phyloP scores from a whole-genome alignment of 352 stramenopile genomes.

The Globisporangium radiosum region DNA sequence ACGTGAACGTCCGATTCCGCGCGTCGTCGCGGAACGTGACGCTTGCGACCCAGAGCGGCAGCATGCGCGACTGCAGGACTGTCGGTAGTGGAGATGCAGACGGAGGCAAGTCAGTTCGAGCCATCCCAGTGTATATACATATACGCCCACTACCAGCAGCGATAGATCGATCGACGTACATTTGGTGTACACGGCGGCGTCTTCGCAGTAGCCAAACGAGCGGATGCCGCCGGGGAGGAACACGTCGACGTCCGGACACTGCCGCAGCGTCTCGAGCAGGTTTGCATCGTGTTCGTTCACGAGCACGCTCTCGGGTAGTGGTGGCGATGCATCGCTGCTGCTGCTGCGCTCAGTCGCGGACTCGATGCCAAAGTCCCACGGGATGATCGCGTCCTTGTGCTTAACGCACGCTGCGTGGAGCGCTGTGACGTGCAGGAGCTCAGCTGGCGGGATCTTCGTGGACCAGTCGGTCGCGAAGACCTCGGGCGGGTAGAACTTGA shows the following conservation, averaged over 20 bases:
- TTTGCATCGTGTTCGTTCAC: slow-evolving; percentile 24
- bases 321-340: not conserved
- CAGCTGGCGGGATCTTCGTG: slow-evolving; percentile 10
- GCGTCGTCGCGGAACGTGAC: slow-evolving; percentile 24
- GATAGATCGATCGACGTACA: slow-evolving; percentile 20
- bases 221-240: slow-evolving; percentile 44
- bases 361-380: slow-evolving; percentile 20
- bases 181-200: slow-evolving; percentile 53
- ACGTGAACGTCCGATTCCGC: slow-evolving; percentile 21
- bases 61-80: slow-evolving; percentile 37
- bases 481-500: slow-evolving; percentile 7
- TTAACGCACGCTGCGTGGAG: slow-evolving; percentile 29
- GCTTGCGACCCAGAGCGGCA: slow-evolving; percentile 42
- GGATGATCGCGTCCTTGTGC: slow-evolving; percentile 23
- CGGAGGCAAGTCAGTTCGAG: too few relatives aligned
- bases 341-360: slow-evolving; percentile 3
- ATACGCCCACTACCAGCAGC: too few relatives aligned
- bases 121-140: too few relatives aligned
- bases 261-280: slow-evolving; percentile 33
- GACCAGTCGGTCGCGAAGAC: slow-evolving; percentile 16
- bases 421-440: slow-evolving; percentile 36
- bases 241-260: slow-evolving; percentile 58
- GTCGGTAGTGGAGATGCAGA: not conserved
- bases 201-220: slow-evolving; percentile 61
- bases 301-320: slow-evolving; percentile 15